A percentile compares a stretch with the other conserved stretches of the same genome.
phyloP scores from a whole-genome alignment of 352 stramenopile species.

The Globisporangium parvum region DNA sequence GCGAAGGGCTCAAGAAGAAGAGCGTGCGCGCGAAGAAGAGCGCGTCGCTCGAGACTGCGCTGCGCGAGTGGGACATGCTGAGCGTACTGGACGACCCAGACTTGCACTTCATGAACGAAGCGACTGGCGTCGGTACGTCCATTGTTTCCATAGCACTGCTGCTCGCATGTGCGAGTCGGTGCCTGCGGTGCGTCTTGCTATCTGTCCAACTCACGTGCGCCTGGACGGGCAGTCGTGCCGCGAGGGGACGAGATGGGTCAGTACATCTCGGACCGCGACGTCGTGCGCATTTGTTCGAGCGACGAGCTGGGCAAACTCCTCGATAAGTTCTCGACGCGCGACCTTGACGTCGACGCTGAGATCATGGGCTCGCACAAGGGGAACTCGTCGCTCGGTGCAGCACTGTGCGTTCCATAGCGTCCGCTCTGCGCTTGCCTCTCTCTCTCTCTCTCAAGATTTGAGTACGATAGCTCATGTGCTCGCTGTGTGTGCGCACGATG shows the following conservation, averaged over 20 bases:
- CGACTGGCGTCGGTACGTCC: conserved; percentile 38
- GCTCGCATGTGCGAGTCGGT: neutral
- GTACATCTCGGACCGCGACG: conserved; percentile 61
- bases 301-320: conserved; percentile 56
- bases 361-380: conserved; percentile 51
- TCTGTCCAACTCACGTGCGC: neutral
- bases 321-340: conserved; percentile 58
- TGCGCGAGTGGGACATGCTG: conserved; percentile 46
- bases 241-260: conserved; percentile 44
- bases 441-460: neutral
- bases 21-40: conserved; percentile 38
- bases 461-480: neutral
- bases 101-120: conserved; percentile 73
- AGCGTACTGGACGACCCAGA: conserved; percentile 28
- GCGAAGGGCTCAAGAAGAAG: conserved; percentile 64
- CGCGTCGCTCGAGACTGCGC: conserved; percentile 34
- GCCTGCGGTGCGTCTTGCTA: neutral
- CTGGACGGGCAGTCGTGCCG: conserved; percentile 33
- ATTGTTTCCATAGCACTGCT: neutral
- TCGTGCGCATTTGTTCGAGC: conserved; percentile 59
- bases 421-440: neutral
- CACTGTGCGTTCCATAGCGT: conserved; percentile 28
- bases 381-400: conserved; percentile 43
- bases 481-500: neutral
- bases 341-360: conserved; percentile 52